phyloP scores from a whole-genome alignment of 1,284 basidiomycete species.

The Heterobasidion annosum region DNA sequence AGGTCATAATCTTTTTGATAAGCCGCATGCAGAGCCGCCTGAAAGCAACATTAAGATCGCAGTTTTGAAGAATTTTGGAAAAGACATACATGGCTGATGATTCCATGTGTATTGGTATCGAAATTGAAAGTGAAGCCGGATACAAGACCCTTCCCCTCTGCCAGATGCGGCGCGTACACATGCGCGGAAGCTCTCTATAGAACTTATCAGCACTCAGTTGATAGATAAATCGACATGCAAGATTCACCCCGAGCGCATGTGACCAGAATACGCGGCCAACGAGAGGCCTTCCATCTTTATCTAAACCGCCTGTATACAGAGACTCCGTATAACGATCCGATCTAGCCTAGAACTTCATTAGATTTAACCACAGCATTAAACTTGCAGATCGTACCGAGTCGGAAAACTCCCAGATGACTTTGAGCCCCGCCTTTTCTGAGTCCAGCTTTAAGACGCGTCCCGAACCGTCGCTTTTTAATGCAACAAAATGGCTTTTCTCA shows the following conservation, averaged over 20 bases:
- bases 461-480: constrained; percentile 41
- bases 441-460: constrained; percentile 45
- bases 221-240: background rate
- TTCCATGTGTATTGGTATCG: constrained; percentile 64
- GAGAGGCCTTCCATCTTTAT: constrained; percentile 48
- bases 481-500: constrained; percentile 41
- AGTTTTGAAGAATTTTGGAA: constrained; percentile 4
- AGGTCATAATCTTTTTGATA: constrained; percentile 32
- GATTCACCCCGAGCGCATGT: constrained; percentile 41
- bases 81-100: constrained; percentile 50
- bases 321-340: constrained; percentile 35
- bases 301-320: constrained; percentile 52
- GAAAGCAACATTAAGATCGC: background rate
- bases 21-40: constrained; percentile 51
- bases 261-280: constrained; percentile 75
- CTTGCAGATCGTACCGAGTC: constrained; percentile 31
- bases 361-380: background rate
- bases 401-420: constrained; percentile 48
- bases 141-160: constrained; percentile 45
- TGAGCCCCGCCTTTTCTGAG: constrained; percentile 29
- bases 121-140: constrained; percentile 66
- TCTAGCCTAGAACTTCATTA: constrained; percentile 19
- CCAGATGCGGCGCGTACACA: constrained; percentile 46
- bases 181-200: constrained; percentile 42
- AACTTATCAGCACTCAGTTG: background rate